Evolutionary conservation across 2,329 filamentous ascomycete species (phyloP).

Genomic region (Aspergillus ochraceoroseus): DNA sequence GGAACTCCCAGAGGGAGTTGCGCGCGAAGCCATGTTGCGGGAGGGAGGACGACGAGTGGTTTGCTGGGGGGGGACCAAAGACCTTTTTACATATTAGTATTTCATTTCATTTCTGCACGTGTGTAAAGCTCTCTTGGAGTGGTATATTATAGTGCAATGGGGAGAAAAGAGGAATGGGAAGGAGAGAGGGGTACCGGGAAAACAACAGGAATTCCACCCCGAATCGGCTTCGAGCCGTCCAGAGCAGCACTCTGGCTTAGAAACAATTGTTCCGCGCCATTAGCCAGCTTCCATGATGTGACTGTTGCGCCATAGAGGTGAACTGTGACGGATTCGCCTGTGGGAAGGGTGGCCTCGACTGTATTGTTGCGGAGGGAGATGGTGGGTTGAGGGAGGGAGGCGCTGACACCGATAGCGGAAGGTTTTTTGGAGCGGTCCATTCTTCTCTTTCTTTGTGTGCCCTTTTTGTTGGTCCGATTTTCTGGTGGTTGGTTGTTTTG

Average conservation of each 20-base stretch:
- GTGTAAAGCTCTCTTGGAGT: neutral
- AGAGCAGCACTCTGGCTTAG: slow-evolving; percentile 72
- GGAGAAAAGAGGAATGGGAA: neutral
- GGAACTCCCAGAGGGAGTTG: slow-evolving; percentile 84
- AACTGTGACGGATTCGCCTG: slow-evolving; percentile 79
- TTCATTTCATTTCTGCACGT: neutral
- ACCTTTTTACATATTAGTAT: slow-evolving; percentile 47
- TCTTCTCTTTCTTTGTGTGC: neutral
- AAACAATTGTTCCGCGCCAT: slow-evolving; percentile 78
- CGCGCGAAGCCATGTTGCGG: slow-evolving; percentile 95
- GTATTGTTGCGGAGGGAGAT: slow-evolving; percentile 69
- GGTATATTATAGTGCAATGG: neutral
- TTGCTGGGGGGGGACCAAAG: slow-evolving; percentile 71
- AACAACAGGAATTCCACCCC: slow-evolving; percentile 86
- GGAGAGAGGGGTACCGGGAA: slow-evolving; percentile 67
- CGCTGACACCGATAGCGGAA: slow-evolving; percentile 67
- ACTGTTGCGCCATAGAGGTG: slow-evolving; percentile 91
- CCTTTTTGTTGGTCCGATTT: too few relatives aligned
- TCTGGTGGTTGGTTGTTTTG: too few relatives aligned
- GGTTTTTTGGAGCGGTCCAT: slow-evolving; percentile 85
- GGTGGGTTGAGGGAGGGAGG: slow-evolving; percentile 68
- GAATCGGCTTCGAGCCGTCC: slow-evolving; percentile 82
- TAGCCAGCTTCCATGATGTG: slow-evolving; percentile 81
- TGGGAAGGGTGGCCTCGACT: slow-evolving; percentile 74
- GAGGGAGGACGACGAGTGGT: slow-evolving; percentile 71